Base-by-base conservation (phyloP, 2,329 filamentous ascomycete species). In the Plenodomus biglobosus region DNA sequence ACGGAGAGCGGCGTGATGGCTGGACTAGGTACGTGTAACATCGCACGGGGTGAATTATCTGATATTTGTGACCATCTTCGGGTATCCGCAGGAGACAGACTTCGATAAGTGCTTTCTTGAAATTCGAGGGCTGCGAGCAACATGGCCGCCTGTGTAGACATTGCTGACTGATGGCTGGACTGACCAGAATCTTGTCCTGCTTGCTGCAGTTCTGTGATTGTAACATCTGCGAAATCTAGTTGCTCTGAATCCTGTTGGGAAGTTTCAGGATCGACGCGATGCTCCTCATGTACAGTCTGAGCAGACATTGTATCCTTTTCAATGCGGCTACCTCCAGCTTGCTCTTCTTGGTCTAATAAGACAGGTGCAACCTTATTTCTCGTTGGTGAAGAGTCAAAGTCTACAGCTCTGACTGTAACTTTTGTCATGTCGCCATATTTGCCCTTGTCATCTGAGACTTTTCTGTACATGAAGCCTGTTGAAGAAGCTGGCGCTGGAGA, bases 61-160 rank as follows among this genome's bases (percentile, higher is more conserved):
- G 53, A 52, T 13, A 47, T 21, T 38, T 57, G 55, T 37, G 59
- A 55, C 51, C 58, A 62, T 39, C 52, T 46, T n/a, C 51, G 41
- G 20, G 53, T 42, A 11, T 55, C 54, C 1, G 50, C 44, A 18
- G 49, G 49, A 16, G 58, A 56, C 15, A 52, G 42, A 10, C 56
- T 55, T 19, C 57, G 55, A 32, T 58, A 58, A 7, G 58, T 50
- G 40, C 61, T 62, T 30, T 70, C 61, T 44, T 67, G 70, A 36
- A 69, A 70, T 19, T 65, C 65, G 32, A 60, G 54, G 32, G 67
- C 67, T 38, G 68, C 66, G 34, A 66, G 46, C 45, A 66, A 42
- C 55, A 74, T 60, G 22, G 71, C 63, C 18, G 67, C 65, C 52
- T 73, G 72, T 2, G 69, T 73, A 8, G 66, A 73, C 38, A 63